A percentile compares a stretch with the other conserved stretches of the same genome.
Evolutionary conservation across 176 grass and related monocot species (phyloP).

Genomic region (Typha latifolia): DNA sequence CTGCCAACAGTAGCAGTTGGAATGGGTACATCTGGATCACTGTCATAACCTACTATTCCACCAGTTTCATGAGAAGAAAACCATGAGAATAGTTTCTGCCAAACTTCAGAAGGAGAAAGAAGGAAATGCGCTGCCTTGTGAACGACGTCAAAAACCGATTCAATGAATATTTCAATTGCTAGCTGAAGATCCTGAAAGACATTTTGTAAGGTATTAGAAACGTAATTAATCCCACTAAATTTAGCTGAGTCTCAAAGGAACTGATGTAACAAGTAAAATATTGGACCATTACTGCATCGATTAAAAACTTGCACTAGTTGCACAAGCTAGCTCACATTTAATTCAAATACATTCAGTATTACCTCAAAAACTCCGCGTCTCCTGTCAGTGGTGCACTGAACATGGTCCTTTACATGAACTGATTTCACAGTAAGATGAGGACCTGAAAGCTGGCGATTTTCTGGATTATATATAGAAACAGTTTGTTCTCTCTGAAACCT

Average conservation of each 20-base stretch:
- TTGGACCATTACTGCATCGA: too few species aligned
- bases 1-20: conserved; percentile 61
- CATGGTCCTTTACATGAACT: conserved; percentile 62
- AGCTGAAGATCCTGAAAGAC: conserved; percentile 71
- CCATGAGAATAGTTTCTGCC: conserved; percentile 56
- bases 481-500: conserved; percentile 33
- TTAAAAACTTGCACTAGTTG: too few species aligned
- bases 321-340: too few species aligned
- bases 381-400: conserved; percentile 65
- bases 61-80: conserved; percentile 32
- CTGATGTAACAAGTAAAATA: too few species aligned
- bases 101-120: conserved; percentile 76
- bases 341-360: conserved; percentile 1
- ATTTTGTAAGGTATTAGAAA: not conserved
- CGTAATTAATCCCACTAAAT: too few species aligned
- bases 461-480: conserved; percentile 21
- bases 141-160: conserved; percentile 74
- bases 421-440: conserved; percentile 27
- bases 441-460: conserved; percentile 26
- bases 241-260: not conserved
- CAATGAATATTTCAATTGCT: conserved; percentile 91
- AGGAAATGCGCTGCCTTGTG: conserved; percentile 81
- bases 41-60: conserved; percentile 7
- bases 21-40: conserved; percentile 40
- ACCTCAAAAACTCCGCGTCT: conserved; percentile 96